Conservation (phyloP, 768 basidiomycete species). For the Termitomyces sp. region DNA sequence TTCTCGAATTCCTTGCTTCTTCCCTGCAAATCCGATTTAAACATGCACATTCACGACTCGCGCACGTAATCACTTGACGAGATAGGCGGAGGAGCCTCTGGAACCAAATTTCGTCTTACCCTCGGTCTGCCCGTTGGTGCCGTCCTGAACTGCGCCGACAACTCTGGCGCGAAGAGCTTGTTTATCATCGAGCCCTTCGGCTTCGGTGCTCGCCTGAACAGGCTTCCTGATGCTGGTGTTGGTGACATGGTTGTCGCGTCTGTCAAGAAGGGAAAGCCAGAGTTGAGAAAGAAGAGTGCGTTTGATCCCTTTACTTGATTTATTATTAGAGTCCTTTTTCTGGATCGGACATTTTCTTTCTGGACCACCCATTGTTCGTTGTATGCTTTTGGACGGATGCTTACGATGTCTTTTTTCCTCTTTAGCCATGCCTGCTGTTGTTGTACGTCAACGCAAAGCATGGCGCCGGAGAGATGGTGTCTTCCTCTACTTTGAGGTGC, state of each 20-base stretch:
- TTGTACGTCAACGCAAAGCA: slow-evolving; percentile 96
- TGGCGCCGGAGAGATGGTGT: slow-evolving; percentile 99
- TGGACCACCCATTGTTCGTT: neutral
- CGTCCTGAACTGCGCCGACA: slow-evolving; percentile 97
- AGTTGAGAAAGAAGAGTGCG: slow-evolving; percentile 98
- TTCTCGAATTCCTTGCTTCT: neutral
- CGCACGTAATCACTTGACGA: neutral
- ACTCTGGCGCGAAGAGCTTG: slow-evolving; percentile 96
- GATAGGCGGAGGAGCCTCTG: slow-evolving; percentile 63
- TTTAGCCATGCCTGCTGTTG: slow-evolving; percentile 92
- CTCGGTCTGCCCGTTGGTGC: slow-evolving; percentile 93
- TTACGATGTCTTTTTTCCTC: slow-evolving; percentile 10
- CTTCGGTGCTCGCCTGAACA: slow-evolving; percentile 94
- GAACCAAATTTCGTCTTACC: slow-evolving; percentile 96
- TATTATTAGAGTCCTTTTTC: neutral
- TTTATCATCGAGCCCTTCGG: slow-evolving; percentile 95
- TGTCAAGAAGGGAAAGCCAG: slow-evolving; percentile 99
- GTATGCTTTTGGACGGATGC: neutral
- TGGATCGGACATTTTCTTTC: neutral
- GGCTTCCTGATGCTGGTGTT: slow-evolving; percentile 93
- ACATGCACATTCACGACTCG: neutral
- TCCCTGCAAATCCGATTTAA: slow-evolving; percentile 1
- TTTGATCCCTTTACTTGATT: slow-evolving; percentile 11
- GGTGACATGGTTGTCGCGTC: slow-evolving; percentile 95
- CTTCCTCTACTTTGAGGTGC: slow-evolving; percentile 95